Evolutionary conservation across 345 rosid species (phyloP).

Genomic region (Boechera retrofracta): DNA sequence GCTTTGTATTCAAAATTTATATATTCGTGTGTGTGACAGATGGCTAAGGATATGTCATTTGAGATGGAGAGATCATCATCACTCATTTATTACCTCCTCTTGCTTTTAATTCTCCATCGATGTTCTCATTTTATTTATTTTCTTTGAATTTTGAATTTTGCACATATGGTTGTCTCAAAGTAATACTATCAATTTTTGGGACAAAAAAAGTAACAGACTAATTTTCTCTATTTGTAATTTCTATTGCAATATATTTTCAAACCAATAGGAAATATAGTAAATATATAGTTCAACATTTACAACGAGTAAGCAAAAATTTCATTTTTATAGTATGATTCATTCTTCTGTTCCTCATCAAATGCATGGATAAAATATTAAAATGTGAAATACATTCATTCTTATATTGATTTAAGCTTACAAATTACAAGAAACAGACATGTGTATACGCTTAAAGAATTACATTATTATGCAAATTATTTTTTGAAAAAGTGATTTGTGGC

Average conservation of each 20-base stretch:
- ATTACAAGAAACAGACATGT: not conserved
- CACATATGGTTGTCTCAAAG: not conserved
- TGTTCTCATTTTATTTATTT: not conserved
- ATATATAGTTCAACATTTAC: slow-evolving; percentile 3
- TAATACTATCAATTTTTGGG: not conserved
- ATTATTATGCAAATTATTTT: not conserved
- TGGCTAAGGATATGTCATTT: slow-evolving; percentile 46
- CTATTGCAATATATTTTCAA: not conserved
- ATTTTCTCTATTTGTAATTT: not conserved
- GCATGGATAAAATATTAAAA: not conserved
- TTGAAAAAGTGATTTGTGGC: slow-evolving; percentile 16
- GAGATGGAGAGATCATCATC: slow-evolving; percentile 39
- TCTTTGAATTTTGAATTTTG: not conserved
- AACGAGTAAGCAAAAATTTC: not conserved
- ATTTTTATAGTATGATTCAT: not conserved
- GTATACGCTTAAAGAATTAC: not conserved
- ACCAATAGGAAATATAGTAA: not conserved
- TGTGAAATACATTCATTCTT: not conserved
- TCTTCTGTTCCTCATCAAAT: not conserved
- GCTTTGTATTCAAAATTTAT: slow-evolving; percentile 22
- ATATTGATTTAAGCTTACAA: not conserved
- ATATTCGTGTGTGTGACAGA: slow-evolving; percentile 25
- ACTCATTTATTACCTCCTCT: slow-evolving; percentile 37
- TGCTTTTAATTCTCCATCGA: not conserved
- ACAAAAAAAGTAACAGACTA: not conserved